A percentile compares a stretch with the other conserved stretches of the same genome.
phyloP scores from a whole-genome alignment of 208 protist genomes.

The Polymyxa betae region DNA sequence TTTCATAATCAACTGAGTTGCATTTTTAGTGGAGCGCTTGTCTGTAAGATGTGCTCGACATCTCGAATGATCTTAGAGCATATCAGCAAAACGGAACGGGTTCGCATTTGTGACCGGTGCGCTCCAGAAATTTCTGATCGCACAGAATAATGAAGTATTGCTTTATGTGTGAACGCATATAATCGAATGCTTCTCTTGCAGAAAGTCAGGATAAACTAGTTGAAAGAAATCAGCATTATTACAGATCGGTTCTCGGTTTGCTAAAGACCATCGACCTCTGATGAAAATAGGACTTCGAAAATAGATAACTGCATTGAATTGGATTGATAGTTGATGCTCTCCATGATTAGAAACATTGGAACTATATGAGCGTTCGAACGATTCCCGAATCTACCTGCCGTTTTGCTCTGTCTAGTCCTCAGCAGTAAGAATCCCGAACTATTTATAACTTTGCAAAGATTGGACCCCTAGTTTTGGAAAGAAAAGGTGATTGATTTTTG shows the following conservation, averaged over 20 bases:
- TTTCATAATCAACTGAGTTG: neutral
- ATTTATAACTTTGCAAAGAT: too few relatives aligned
- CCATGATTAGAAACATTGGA: too few relatives aligned
- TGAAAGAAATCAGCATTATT: neutral
- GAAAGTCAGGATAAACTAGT: neutral
- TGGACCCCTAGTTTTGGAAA: too few relatives aligned
- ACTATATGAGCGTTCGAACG: too few relatives aligned
- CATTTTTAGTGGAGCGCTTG: constrained; percentile 35
- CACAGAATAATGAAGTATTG: neutral
- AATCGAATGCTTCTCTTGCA: neutral
- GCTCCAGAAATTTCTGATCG: neutral
- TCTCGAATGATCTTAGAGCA: neutral
- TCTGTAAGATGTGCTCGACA: constrained; percentile 28
- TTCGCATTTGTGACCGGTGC: constrained; percentile 41
- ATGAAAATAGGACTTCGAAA: neutral
- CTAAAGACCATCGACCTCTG: neutral
- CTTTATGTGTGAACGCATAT: neutral
- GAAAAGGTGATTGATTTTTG: too few relatives aligned
- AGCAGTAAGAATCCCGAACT: too few relatives aligned
- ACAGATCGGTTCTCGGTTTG: neutral
- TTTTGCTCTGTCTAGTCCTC: too few relatives aligned
- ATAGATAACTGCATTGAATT: neutral
- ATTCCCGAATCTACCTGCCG: too few relatives aligned
- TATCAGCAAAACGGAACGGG: neutral
- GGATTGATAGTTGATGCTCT: too few relatives aligned